Evolutionary conservation across 257 asterid genomes (phyloP), one percentile per base, ranked within the genome.

Genomic region (Catharanthus roseus): DNA sequence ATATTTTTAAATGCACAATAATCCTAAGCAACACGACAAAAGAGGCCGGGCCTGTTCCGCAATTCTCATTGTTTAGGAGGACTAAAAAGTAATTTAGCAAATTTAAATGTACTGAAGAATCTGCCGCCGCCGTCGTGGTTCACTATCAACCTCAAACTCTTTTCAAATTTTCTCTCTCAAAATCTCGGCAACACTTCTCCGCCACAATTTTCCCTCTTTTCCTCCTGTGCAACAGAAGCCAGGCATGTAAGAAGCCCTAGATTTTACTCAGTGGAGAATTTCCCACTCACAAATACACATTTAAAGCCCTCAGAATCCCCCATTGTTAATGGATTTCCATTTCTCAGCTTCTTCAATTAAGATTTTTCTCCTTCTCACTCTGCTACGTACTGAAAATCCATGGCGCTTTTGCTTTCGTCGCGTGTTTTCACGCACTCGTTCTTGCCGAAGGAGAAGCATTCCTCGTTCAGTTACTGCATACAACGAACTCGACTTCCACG

Each of bases 381-480:
- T 60, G 56, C 45, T 41, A n/a, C 19, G 6, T 39, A 56, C 50
- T 65, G n/a, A 19, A 70, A 65, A 19, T 56, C 65, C 19, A 92
- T 92, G 98, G 88, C 88, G 79, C 76, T 84, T 75, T 76, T 78
- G 53, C 47, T 74, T 77, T 86, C 51, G 19, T 82, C 86, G 39
- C 82, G 71, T 49, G 77, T 65, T 73, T 67, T 81, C 65, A 31
- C 82, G n/a, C 56, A 63, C 34, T 39, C 86, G 61, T 36, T 72
- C 13, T 79, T 81, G 44, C 73, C 71, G 23, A 83, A 56, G 13
- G 73, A 34, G 74, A 38, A 82, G n/a, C 70, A 58, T 39, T 74
- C 41, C 31, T 23, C 70, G 28, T 71, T 23, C 7, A 74, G 42
- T 36, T 36, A 23, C 53, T 60, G 68, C 56, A 69, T 55, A 12